phyloP scores from a whole-genome alignment of 2,329 filamentous ascomycete genomes.

The Calonectria henricotiae region DNA sequence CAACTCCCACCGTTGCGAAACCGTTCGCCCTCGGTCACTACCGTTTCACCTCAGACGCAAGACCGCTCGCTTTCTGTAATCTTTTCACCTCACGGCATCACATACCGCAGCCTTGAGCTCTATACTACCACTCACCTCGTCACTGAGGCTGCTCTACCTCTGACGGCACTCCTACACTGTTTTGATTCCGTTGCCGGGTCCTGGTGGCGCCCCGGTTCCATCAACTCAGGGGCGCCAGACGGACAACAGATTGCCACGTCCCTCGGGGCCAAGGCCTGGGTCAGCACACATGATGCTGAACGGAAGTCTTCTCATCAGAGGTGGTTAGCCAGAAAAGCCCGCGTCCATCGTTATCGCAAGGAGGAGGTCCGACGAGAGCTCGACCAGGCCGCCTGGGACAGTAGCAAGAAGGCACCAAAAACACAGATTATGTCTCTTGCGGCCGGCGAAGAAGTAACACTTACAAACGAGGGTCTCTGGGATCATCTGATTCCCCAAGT shows the following conservation, averaged over 20 bases:
- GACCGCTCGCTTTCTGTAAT: constrained; percentile 72
- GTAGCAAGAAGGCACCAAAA: constrained; percentile 31
- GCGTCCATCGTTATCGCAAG: constrained; percentile 62
- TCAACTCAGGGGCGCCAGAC: constrained; percentile 71
- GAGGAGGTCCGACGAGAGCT: constrained; percentile 64
- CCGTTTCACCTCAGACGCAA: constrained; percentile 56
- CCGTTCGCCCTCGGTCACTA: constrained; percentile 55
- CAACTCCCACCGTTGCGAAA: constrained; percentile 36
- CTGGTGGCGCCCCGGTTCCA: constrained; percentile 75
- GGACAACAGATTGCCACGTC: constrained; percentile 72
- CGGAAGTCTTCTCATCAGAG: constrained; percentile 68
- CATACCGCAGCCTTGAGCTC: constrained; percentile 67
- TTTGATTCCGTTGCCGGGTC: constrained; percentile 74
- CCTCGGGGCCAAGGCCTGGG: constrained; percentile 72
- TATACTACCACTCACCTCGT: constrained; percentile 74
- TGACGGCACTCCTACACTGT: constrained; percentile 77
- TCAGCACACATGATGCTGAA: constrained; percentile 74
- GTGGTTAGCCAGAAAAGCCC: constrained; percentile 67
- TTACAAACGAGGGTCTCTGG: constrained; percentile 61
- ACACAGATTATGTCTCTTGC: constrained; percentile 64
- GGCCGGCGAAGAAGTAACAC: constrained; percentile 62
- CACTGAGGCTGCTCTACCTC: constrained; percentile 70
- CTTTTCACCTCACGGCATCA: constrained; percentile 77
- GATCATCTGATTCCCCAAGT: constrained; percentile 29
- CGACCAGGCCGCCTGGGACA: constrained; percentile 24